Percentiles rank a stretch among this genome's conserved stretches.
Evolutionary conservation across 2,329 filamentous ascomycete genomes (phyloP).

Genomic region (Cordyceps farinosa): DNA sequence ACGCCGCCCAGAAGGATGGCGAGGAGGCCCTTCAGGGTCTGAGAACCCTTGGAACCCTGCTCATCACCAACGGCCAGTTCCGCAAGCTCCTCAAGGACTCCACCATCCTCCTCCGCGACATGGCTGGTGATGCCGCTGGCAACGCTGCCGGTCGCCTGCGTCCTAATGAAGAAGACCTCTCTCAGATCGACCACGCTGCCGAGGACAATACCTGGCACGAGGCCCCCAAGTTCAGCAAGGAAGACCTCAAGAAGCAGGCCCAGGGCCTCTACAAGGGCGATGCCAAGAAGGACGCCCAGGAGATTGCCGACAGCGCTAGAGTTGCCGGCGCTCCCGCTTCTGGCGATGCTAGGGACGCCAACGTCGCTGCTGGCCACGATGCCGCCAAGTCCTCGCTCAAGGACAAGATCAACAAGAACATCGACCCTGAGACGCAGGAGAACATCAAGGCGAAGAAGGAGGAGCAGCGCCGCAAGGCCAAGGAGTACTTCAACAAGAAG

Average conservation of each 20-base stretch:
- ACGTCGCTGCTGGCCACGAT: conserved; percentile 41
- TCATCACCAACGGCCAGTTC: conserved; percentile 96
- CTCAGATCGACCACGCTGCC: conserved; percentile 77
- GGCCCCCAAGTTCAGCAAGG: conserved; percentile 69
- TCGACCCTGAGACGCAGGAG: conserved; percentile 62
- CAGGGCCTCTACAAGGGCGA: conserved; percentile 58
- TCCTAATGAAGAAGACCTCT: conserved; percentile 72
- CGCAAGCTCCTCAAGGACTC: conserved; percentile 77
- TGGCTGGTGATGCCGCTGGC: conserved; percentile 82
- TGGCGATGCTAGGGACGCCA: conserved; percentile 48
- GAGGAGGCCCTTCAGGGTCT: conserved; percentile 80
- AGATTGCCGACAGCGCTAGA: conserved; percentile 55
- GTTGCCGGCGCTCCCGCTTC: conserved; percentile 48
- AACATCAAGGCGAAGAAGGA: conserved; percentile 42
- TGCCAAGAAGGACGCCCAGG: conserved; percentile 55
- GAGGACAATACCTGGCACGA: conserved; percentile 95
- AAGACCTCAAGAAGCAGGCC: conserved; percentile 64
- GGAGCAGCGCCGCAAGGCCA: conserved; percentile 48
- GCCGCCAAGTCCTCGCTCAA: conserved; percentile 45
- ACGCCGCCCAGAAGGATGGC: conserved; percentile 75
- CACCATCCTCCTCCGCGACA: conserved; percentile 76
- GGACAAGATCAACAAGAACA: conserved; percentile 57
- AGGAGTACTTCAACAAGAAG: conserved; percentile 79
- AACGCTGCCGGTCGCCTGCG: conserved; percentile 73
- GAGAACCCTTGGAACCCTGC: conserved; percentile 78